A percentile compares a stretch with the other conserved stretches of the same genome.
Evolutionary conservation across 2,329 filamentous ascomycete genomes (phyloP).

Genomic region (Hymenoscyphus albidus): DNA sequence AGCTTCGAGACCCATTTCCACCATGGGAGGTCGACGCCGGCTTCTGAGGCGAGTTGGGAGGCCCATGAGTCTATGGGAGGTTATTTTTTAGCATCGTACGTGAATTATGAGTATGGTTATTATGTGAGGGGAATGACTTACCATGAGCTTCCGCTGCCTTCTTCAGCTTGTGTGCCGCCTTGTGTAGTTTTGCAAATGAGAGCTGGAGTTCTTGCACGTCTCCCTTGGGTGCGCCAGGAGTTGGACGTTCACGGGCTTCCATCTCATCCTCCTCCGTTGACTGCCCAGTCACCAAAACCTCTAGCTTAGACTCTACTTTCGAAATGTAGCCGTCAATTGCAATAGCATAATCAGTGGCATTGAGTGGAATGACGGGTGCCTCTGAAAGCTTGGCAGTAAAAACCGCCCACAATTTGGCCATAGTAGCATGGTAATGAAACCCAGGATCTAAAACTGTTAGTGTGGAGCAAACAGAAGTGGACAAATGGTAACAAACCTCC

Average conservation of each 20-base stretch:
- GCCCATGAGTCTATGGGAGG: slow-evolving; percentile 25
- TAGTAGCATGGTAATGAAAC: slow-evolving; percentile 57
- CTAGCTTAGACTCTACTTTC: slow-evolving; percentile 31
- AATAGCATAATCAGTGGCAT: slow-evolving; percentile 43
- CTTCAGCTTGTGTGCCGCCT: slow-evolving; percentile 26
- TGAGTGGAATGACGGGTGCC: slow-evolving; percentile 48
- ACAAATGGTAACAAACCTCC: slow-evolving; percentile 39
- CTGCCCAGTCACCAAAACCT: slow-evolving; percentile 21
- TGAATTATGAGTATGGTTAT: background rate
- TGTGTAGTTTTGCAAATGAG: slow-evolving; percentile 30
- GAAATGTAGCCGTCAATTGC: slow-evolving; percentile 33
- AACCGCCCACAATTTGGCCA: slow-evolving; percentile 51
- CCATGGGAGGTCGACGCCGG: slow-evolving; percentile 63
- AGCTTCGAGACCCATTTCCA: slow-evolving; percentile 71
- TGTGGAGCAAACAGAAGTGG: background rate
- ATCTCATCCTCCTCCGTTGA: slow-evolving; percentile 27
- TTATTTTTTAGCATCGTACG: background rate
- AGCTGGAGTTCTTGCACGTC: slow-evolving; percentile 25
- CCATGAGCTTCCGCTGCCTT: slow-evolving; percentile 25
- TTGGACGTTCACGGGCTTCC: slow-evolving; percentile 31
- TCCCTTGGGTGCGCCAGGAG: slow-evolving; percentile 18
- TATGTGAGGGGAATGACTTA: background rate
- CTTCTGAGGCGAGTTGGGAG: slow-evolving; percentile 37
- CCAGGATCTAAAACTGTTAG: slow-evolving; percentile 47
- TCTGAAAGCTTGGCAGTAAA: slow-evolving; percentile 48